Conservation (phyloP, 2,329 filamentous ascomycete genomes). For the Colletotrichum kahawae region DNA sequence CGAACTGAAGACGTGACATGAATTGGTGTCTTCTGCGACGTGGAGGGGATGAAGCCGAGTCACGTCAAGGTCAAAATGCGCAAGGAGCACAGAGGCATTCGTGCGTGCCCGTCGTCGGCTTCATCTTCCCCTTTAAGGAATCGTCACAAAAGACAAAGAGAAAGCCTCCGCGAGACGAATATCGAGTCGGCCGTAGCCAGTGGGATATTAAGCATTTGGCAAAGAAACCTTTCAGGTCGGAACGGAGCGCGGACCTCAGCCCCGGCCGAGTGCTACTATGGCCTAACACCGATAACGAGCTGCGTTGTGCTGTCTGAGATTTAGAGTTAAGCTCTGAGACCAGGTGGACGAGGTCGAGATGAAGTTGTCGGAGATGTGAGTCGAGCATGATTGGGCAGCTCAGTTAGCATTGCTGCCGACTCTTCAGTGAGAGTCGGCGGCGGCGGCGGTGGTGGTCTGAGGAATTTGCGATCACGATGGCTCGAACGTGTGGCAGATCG, state of each 20-base stretch:
- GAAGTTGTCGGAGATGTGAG: not conserved
- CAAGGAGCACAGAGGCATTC: not conserved
- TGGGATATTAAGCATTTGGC: not conserved
- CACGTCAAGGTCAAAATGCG: not conserved
- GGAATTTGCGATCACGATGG: not conserved
- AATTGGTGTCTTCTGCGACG: constrained; percentile 1
- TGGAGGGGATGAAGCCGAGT: not conserved
- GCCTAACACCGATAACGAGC: not conserved
- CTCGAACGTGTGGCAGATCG: not conserved
- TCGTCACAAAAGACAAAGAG: not conserved
- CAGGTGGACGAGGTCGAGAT: not conserved
- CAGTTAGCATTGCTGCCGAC: not conserved
- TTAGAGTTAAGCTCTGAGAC: constrained; percentile 14
- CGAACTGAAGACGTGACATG: constrained; percentile 1
- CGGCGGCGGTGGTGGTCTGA: not conserved
- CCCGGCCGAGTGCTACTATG: constrained; percentile 1
- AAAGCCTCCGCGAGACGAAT: not conserved
- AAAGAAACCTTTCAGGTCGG: not conserved
- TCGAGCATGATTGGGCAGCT: not conserved
- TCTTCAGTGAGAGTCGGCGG: not conserved
- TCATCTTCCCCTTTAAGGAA: not conserved
- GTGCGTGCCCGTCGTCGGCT: not conserved
- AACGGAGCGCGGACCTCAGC: not conserved
- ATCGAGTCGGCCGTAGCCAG: not conserved
- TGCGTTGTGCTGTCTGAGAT: not conserved